A percentile compares a stretch with the other conserved stretches of the same genome.
Conservation (phyloP, 441 rosid species). For the Raphanus hybrid region DNA sequence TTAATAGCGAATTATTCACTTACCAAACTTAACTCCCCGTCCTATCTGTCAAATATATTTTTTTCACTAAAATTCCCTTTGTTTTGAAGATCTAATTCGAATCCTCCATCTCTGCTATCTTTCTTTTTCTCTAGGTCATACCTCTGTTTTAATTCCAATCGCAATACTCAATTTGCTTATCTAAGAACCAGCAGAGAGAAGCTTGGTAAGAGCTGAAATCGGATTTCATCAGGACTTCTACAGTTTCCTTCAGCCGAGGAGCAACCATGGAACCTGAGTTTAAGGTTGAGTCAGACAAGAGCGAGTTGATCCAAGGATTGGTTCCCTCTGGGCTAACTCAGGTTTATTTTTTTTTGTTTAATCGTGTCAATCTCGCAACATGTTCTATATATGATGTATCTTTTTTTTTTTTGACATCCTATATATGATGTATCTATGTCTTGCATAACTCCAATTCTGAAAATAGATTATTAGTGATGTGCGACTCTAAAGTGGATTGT, state of each 20-base stretch:
- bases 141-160: not conserved
- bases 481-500: not conserved
- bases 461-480: not conserved
- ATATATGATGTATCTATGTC: not conserved
- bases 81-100: not conserved
- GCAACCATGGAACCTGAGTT: constrained; percentile 34
- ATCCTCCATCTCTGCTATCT: not conserved
- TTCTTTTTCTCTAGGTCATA: not conserved
- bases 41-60: not conserved
- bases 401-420: too few relatives aligned
- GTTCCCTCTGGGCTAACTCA: constrained; percentile 33
- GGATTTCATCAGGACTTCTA: not conserved
- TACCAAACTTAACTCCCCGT: not conserved
- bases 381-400: not conserved
- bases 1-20: too few relatives aligned
- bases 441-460: not conserved
- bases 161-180: too few relatives aligned
- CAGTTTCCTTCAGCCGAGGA: constrained; percentile 9
- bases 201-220: constrained; percentile 30
- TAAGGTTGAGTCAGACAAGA: constrained; percentile 43
- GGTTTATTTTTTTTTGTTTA: constrained; percentile 47
- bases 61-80: not conserved
- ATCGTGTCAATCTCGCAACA: constrained; percentile 7
- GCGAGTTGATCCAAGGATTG: constrained; percentile 42
- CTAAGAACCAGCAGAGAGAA: not conserved